A percentile compares a stretch with the other conserved stretches of the same genome.
These are phyloP conservation scores for Pichia cabralensis DNA, from an alignment of 805 yeast species.

Conservation along the genomic window DNA sequence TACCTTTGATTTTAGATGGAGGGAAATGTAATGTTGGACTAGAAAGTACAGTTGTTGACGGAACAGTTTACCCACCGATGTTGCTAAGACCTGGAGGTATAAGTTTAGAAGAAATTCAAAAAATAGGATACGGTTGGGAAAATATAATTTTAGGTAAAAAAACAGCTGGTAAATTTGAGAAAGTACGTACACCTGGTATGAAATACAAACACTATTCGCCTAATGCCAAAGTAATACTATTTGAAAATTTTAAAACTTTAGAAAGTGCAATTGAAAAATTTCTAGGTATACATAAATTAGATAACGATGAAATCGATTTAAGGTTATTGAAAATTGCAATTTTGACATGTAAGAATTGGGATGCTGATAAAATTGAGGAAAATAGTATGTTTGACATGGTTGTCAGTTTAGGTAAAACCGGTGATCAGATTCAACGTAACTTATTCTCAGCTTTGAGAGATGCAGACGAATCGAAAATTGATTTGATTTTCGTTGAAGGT, in stretches of 20 bases:
- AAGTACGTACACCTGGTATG: constrained; percentile 94
- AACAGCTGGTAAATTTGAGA: constrained; percentile 54
- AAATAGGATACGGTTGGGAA: constrained; percentile 53
- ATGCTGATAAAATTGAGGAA: constrained; percentile 8
- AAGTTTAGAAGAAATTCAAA: constrained; percentile 61
- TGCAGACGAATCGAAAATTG: constrained; percentile 54
- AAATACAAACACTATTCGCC: constrained; percentile 95
- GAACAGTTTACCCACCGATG: constrained; percentile 76
- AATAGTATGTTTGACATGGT: neutral
- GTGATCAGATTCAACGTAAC: constrained; percentile 60
- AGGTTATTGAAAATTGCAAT: constrained; percentile 45
- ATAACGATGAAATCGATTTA: constrained; percentile 8
- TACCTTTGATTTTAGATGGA: constrained; percentile 84
- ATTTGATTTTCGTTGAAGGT: constrained; percentile 76
- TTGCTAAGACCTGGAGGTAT: constrained; percentile 92
- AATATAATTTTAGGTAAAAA: constrained; percentile 53
- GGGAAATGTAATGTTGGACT: constrained; percentile 85
- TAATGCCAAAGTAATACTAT: constrained; percentile 65
- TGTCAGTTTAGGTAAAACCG: constrained; percentile 32
- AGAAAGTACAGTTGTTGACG: constrained; percentile 92
- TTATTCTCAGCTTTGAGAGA: constrained; percentile 65
- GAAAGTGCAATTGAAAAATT: constrained; percentile 23
- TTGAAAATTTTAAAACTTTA: constrained; percentile 42
- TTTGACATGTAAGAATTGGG: constrained; percentile 33
- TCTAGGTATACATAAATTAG: constrained; percentile 4